phyloP scores from a whole-genome alignment of 371 early-diverging fungal genomes.

The Mortierella sp. region DNA sequence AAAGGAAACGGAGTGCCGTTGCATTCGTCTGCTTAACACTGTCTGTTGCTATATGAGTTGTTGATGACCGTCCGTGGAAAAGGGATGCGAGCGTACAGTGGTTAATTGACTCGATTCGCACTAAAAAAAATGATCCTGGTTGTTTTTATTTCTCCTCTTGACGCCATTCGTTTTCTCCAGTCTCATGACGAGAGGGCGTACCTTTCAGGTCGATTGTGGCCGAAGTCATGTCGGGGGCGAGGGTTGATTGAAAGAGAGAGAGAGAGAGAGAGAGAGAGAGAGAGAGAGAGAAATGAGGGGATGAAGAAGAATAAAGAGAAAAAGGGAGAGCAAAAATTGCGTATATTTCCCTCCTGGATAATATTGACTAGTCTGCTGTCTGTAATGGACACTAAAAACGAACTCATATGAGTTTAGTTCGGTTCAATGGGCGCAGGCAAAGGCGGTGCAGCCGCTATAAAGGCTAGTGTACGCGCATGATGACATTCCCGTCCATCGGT shows the following conservation, averaged over 20 bases:
- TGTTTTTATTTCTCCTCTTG: not conserved
- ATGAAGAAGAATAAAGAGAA: not conserved
- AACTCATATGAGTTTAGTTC: not conserved
- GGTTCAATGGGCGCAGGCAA: constrained; percentile 15
- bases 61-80: not conserved
- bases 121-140: not conserved
- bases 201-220: not conserved
- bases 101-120: not conserved
- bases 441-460: constrained; percentile 5
- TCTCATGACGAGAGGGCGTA: not conserved
- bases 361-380: too few species aligned
- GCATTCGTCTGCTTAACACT: constrained; percentile 6
- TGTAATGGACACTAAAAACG: not conserved
- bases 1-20: constrained; percentile 42
- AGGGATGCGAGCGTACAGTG: not conserved
- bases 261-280: not conserved
- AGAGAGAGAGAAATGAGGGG: not conserved
- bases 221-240: not conserved
- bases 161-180: not conserved
- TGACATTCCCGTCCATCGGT: not conserved
- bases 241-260: not conserved
- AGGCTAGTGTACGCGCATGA: constrained; percentile 7
- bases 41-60: not conserved
- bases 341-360: not conserved
- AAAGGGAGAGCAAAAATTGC: too few species aligned